phyloP scores from a whole-genome alignment of 1,139 yeast species.

The Suhomyces bokatorum region DNA sequence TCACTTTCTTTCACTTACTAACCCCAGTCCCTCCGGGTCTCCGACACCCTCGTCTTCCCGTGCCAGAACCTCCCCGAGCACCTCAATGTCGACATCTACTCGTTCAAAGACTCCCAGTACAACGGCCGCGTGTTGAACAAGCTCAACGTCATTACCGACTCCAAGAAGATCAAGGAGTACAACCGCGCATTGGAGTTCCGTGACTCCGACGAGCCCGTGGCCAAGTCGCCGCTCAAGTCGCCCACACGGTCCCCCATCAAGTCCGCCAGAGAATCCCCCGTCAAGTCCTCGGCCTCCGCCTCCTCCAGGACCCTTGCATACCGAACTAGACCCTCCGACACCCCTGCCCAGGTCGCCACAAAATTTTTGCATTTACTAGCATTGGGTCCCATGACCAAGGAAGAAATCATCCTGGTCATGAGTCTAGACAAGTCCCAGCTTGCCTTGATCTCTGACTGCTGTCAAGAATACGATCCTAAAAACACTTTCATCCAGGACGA shows the following conservation, averaged over 20 bases:
- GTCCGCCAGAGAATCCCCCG: neutral
- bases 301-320: slow-evolving; percentile 19
- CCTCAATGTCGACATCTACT: slow-evolving; percentile 39
- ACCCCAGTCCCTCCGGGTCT: slow-evolving; percentile 30
- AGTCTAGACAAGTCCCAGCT: slow-evolving; percentile 10
- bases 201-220: slow-evolving; percentile 1
- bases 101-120: slow-evolving; percentile 20
- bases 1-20: slow-evolving; percentile 6
- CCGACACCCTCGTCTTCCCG: slow-evolving; percentile 32
- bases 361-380: slow-evolving; percentile 40
- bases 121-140: slow-evolving; percentile 36
- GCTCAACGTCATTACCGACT: slow-evolving; percentile 35
- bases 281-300: slow-evolving; percentile 7
- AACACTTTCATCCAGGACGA: slow-evolving; percentile 38
- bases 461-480: slow-evolving; percentile 35
- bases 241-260: slow-evolving; percentile 5
- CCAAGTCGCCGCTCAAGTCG: slow-evolving; percentile 10
- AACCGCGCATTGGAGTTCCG: slow-evolving; percentile 14
- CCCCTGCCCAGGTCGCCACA: slow-evolving; percentile 18
- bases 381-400: slow-evolving; percentile 39
- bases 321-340: slow-evolving; percentile 22
- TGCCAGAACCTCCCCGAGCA: slow-evolving; percentile 39
- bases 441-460: slow-evolving; percentile 16
- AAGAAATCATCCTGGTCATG: slow-evolving; percentile 16
- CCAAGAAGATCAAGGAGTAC: slow-evolving; percentile 29